Evolutionary conservation across 1,284 basidiomycete genomes (phyloP).

Genomic region (Rhodotorula glutinis): DNA sequence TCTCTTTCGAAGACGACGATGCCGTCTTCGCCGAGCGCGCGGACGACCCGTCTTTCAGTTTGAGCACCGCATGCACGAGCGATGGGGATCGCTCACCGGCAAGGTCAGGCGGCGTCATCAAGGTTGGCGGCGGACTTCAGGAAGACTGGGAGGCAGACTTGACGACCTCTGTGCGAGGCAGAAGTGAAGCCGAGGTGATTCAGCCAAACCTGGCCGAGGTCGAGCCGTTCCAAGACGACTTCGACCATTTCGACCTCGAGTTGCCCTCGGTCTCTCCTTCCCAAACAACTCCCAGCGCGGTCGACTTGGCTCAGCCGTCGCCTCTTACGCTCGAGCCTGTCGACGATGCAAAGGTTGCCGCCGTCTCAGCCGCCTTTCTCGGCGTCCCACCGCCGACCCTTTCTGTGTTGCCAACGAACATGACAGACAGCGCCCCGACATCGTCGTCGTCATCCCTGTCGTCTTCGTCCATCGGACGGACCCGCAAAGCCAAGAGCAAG

Average conservation of each 20-base stretch:
- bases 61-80: slow-evolving; percentile 31
- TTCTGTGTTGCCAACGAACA: too few species aligned
- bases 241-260: slow-evolving; percentile 22
- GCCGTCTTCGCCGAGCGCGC: slow-evolving; percentile 31
- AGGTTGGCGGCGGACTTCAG: neutral
- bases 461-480: too few species aligned
- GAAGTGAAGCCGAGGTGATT: neutral
- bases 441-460: too few species aligned
- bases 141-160: slow-evolving; percentile 15
- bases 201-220: neutral
- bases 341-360: neutral
- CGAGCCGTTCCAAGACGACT: slow-evolving; percentile 27
- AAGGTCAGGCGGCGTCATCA: too few species aligned
- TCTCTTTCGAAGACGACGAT: slow-evolving; percentile 38
- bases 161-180: slow-evolving; percentile 9
- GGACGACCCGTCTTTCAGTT: slow-evolving; percentile 5
- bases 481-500: too few species aligned
- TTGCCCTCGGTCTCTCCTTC: neutral
- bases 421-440: too few species aligned
- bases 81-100: slow-evolving; percentile 8
- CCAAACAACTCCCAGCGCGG: neutral
- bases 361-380: too few species aligned
- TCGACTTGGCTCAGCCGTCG: neutral
- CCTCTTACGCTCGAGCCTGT: slow-evolving; percentile 12
- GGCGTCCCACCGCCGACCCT: too few species aligned